Evolutionary conservation across 768 basidiomycete species (phyloP).

Genomic region (Multifurca ochricompacta): DNA sequence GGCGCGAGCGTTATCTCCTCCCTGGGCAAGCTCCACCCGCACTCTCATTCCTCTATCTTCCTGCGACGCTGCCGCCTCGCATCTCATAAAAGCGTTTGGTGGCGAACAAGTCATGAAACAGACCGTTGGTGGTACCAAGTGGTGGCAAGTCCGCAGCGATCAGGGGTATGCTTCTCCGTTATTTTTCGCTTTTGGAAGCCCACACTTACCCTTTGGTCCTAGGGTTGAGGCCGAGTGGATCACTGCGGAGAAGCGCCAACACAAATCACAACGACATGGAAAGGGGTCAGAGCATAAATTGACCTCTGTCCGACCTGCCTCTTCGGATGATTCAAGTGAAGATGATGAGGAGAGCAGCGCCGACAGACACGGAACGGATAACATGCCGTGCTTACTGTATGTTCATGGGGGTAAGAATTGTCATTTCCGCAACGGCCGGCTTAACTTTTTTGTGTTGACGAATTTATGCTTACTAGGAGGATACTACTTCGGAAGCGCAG

Average conservation of each 20-base stretch:
- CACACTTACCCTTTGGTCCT: constrained; percentile 11
- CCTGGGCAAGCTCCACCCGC: constrained; percentile 68
- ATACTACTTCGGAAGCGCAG: constrained; percentile 74
- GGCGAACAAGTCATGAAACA: constrained; percentile 64
- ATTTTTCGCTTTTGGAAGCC: background rate
- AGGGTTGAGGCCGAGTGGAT: constrained; percentile 88
- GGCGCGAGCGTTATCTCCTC: constrained; percentile 72
- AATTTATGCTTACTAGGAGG: constrained; percentile 44
- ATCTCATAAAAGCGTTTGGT: constrained; percentile 72
- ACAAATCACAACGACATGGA: constrained; percentile 51
- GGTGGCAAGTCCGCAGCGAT: too few relatives aligned
- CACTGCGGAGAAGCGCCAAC: constrained; percentile 73
- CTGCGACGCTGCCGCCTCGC: constrained; percentile 64
- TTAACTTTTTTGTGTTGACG: too few relatives aligned
- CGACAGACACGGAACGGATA: constrained; percentile 67
- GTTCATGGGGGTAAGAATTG: constrained; percentile 54
- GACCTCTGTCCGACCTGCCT: background rate
- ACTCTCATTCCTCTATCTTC: constrained; percentile 62
- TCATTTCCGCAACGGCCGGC: too few relatives aligned
- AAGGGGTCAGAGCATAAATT: constrained; percentile 26
- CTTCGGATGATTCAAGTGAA: constrained; percentile 12
- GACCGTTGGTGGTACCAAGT: too few relatives aligned
- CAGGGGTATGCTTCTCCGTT: constrained; percentile 50
- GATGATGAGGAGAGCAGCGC: constrained; percentile 24
- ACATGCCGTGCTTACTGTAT: constrained; percentile 80